Conservation (phyloP, 352 stramenopile genomes). For the Pelagophyceae sp. region DNA sequence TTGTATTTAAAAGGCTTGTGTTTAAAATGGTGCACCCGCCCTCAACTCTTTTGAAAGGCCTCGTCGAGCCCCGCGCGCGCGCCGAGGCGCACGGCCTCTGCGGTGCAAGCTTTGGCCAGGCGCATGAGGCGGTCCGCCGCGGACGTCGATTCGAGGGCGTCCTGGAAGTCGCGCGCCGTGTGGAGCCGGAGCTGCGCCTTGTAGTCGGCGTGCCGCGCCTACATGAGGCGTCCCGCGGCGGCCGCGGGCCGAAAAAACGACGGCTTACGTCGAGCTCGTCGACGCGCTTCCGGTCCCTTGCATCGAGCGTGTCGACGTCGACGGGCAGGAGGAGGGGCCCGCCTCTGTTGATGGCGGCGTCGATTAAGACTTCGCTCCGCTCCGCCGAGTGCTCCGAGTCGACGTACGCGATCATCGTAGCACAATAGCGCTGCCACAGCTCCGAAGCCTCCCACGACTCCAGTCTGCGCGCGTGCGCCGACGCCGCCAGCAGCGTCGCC, state of each 20-base stretch:
- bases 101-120: neutral
- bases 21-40: too few relatives aligned
- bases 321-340: neutral
- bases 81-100: neutral
- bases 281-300: too few relatives aligned
- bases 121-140: neutral
- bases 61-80: neutral
- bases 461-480: neutral
- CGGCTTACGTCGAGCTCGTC: too few relatives aligned
- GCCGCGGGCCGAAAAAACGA: too few relatives aligned
- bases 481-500: neutral
- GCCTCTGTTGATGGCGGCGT: neutral
- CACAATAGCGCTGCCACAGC: conserved; percentile 8
- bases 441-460: neutral
- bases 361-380: neutral
- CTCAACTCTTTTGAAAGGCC: too few relatives aligned
- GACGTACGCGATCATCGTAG: neutral
- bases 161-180: neutral
- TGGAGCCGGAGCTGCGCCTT: neutral
- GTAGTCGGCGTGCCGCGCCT: neutral
- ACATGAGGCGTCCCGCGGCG: neutral
- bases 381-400: neutral
- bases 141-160: neutral
- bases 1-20: too few relatives aligned
- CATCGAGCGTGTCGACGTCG: neutral